Base-by-base conservation (phyloP, 805 yeast species). In the Candida dajiaensis region DNA sequence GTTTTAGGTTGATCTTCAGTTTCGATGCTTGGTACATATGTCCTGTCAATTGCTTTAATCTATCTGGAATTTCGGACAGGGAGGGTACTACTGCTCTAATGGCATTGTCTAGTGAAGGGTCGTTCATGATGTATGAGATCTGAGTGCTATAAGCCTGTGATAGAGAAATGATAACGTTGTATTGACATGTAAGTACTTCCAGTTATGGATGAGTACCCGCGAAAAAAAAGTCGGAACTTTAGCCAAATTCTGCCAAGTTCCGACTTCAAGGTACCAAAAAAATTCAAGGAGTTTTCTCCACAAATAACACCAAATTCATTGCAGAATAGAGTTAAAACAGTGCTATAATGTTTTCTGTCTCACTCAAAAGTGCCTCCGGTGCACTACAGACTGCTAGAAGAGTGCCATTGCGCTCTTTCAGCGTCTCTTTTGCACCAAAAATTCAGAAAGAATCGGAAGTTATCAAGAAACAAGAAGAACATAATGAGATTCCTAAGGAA, bases 51-150 rank as follows among this genome's bases (percentile, higher is more conserved):
- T 47, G 53, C 12, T 70, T 55, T 26, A 80, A 58, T 38, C 65
- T 61, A 7, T 64, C 59, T 0, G 82, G 81, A 31, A 67, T 62
- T 4, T 69, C 75, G 1, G 67, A 56, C n/a, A 69, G 60, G 0
- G 77, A 65, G 2, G 84, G 83, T 1, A 76, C 62, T 3, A 80
- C 69, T 50, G 79, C 85, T 37, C 68, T 61, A 41, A 81, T 57
- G 0, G 74, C 72, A 29, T 65, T 52, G 6, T 59, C 53, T 2
- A 66, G 39, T 19, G 23, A 36, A 36, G 23, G 39, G 12, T 19
- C 39, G 23, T 19, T 19, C 39, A 36, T 36, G 6, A 13, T 15
- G 9, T 28, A 7, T 28, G 31, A 7, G 31, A 13, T 13, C 4
- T 8, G 9, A 25, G 31, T 8, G 15, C 7, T 28, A 12, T 13